A percentile compares a stretch with the other conserved stretches of the same genome.
phyloP scores from a whole-genome alignment of 2,329 filamentous ascomycete genomes.

The Cyphellophora attinorum region DNA sequence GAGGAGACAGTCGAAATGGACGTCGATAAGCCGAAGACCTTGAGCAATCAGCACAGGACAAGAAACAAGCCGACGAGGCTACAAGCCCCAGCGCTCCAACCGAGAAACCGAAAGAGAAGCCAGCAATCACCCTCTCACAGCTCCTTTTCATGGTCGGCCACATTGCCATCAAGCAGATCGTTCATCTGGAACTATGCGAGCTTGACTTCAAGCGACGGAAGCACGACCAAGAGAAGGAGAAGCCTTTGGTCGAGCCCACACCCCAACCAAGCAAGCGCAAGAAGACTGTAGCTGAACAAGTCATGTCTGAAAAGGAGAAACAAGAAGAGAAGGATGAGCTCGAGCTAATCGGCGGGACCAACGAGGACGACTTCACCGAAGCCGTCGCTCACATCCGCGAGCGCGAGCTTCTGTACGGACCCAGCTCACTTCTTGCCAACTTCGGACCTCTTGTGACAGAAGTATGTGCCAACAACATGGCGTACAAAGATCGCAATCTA shows the following conservation, averaged over 20 bases:
- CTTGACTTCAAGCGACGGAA: conserved; percentile 96
- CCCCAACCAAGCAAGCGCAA: conserved; percentile 35
- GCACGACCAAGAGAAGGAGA: conserved; percentile 70
- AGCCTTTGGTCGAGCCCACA: conserved; percentile 20
- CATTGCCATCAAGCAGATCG: conserved; percentile 96
- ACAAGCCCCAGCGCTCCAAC: too few relatives aligned
- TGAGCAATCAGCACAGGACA: conserved; percentile 22
- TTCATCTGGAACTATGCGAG: conserved; percentile 94
- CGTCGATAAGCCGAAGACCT: conserved; percentile 9
- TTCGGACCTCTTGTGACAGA: conserved; percentile 89
- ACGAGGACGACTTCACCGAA: conserved; percentile 86
- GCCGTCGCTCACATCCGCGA: conserved; percentile 78
- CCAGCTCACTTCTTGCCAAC: conserved; percentile 72
- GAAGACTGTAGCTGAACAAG: conserved; percentile 33
- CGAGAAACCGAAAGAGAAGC: conserved; percentile 56
- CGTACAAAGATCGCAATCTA: conserved; percentile 78
- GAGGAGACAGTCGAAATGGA: conserved; percentile 24
- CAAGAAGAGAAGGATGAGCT: conserved; percentile 72
- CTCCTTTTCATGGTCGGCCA: conserved; percentile 92
- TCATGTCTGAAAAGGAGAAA: conserved; percentile 34
- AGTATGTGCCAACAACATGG: conserved; percentile 89
- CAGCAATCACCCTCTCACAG: conserved; percentile 72
- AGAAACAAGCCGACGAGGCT: conserved; percentile 22
- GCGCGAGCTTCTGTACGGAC: conserved; percentile 72
- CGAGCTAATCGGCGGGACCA: conserved; percentile 92